phyloP scores from a whole-genome alignment of 2,329 filamentous ascomycete species.

The Colletotrichum navitas region DNA sequence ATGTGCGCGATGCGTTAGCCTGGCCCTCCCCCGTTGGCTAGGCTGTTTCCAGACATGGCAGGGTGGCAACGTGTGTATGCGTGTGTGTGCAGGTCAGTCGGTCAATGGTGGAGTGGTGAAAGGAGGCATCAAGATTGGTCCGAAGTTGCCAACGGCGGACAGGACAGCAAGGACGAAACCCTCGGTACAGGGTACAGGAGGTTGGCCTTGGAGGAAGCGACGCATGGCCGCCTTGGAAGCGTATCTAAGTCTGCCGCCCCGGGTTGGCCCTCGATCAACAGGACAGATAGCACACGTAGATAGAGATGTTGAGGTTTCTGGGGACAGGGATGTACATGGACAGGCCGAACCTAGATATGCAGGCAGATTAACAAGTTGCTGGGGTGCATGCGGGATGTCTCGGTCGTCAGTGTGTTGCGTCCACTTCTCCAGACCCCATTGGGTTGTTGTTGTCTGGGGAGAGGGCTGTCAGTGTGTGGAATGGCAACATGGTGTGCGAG shows the following conservation, averaged over 20 bases:
- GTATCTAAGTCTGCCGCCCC: constrained; percentile 9
- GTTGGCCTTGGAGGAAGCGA: constrained; percentile 5
- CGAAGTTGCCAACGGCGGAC: constrained; percentile 19
- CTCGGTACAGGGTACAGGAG: not conserved
- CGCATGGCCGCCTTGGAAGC: not conserved
- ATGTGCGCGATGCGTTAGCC: constrained; percentile 19
- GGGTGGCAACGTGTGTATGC: not conserved
- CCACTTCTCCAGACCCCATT: constrained; percentile 12
- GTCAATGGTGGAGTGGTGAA: not conserved
- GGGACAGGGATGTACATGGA: not conserved
- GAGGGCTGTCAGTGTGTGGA: constrained; percentile 17
- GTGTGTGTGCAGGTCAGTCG: not conserved
- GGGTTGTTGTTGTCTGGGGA: constrained; percentile 9
- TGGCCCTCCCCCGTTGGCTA: constrained; percentile 9
- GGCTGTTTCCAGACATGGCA: constrained; percentile 3
- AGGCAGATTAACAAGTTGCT: constrained; percentile 25
- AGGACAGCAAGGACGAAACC: constrained; percentile 21
- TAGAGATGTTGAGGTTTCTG: constrained; percentile 17
- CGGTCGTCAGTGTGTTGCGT: constrained; percentile 1
- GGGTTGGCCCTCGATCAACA: constrained; percentile 13
- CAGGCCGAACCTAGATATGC: not conserved
- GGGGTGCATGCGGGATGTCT: constrained; percentile 32
- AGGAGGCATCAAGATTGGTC: constrained; percentile 18
- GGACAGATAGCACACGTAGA: not conserved
- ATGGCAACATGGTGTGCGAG: not conserved